Base-by-base conservation (phyloP, 129 eudicot genomes). In the Flaveria robusta region DNA sequence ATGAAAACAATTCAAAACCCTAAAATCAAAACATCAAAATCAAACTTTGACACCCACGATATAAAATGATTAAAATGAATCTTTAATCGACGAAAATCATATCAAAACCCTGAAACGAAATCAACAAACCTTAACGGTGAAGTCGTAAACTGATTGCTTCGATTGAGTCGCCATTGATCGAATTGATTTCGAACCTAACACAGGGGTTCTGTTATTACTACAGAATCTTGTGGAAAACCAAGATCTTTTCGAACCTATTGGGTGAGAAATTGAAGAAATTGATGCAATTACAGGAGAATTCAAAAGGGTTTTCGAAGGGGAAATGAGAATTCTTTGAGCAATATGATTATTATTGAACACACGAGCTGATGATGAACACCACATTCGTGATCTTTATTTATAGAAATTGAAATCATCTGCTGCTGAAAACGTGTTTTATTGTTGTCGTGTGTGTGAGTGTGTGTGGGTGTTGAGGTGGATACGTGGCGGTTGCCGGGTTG, bases 141-240 rank as follows among this genome's bases (percentile, higher is more conserved):
- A 94, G 3, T 94, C 98, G 60, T 94, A 87, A 74, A 94, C 83
- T 2, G 97, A 88, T 75, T 94, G 88, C 75, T 66, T 83, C 50
- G 96, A 83, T n/a, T 84, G 86, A 69, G 83, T 81, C 45, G 93
- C 97, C 97, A 91, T 94, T 0, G 85, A 74, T 27, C 75, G 85
- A 66, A 76, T 79, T 19, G 78, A 79, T 78, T 84, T 85, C 6
- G 67, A 67, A 42, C 74, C 55, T 20, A 52, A 70, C 76, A 76
- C 65, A 7, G 75, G 83, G 43, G 29, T 74, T 74, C 54, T 54
- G 13, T 80, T 80, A 15, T 41, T 22, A 52, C 29, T 3, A 79
- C 59, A 69, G 39, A 67, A 56, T 67, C 67, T 67, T 81, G 69
- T 71, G 6, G 74, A 78, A 65, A 70, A 62, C 83, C 80, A 23